phyloP scores from a whole-genome alignment of 768 basidiomycete genomes.

The Boletus reticuloceps region DNA sequence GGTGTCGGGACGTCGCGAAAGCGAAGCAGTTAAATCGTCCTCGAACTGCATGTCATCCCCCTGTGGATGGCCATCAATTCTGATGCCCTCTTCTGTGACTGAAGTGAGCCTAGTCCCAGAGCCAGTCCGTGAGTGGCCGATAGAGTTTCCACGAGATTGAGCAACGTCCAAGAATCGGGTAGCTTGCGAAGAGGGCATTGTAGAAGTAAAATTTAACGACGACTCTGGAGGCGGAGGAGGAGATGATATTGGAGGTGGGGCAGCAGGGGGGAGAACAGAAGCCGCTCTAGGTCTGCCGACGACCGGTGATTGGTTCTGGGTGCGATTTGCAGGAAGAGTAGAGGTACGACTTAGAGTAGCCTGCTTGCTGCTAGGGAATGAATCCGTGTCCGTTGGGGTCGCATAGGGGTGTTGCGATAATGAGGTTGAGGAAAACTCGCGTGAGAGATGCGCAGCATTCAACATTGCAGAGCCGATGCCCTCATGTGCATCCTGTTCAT shows the following conservation, averaged over 20 bases:
- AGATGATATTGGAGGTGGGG: constrained; percentile 60
- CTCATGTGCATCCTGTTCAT: constrained; percentile 40
- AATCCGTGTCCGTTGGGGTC: constrained; percentile 36
- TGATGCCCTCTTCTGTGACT: constrained; percentile 57
- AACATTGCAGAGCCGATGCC: constrained; percentile 47
- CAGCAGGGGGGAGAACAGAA: constrained; percentile 62
- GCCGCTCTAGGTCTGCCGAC: constrained; percentile 48
- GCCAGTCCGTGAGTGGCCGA: constrained; percentile 52
- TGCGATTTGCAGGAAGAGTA: constrained; percentile 32
- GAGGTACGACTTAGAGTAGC: constrained; percentile 33
- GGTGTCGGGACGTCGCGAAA: constrained; percentile 38
- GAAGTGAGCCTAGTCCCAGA: constrained; percentile 57
- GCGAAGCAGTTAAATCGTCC: constrained; percentile 30
- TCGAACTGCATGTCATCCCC: constrained; percentile 27
- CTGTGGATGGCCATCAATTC: constrained; percentile 35
- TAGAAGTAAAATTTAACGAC: constrained; percentile 23
- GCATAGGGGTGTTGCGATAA: constrained; percentile 52
- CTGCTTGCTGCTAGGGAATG: constrained; percentile 24
- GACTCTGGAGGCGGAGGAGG: constrained; percentile 52
- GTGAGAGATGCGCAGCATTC: constrained; percentile 30
- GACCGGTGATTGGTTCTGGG: constrained; percentile 21
- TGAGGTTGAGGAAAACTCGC: constrained; percentile 25
- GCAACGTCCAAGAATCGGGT: constrained; percentile 35
- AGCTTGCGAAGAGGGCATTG: constrained; percentile 31
- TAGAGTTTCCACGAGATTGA: constrained; percentile 48